phyloP scores from a whole-genome alignment of 225 moss, liverwort and hornwort species.

The Thuidium tamariscinum region DNA sequence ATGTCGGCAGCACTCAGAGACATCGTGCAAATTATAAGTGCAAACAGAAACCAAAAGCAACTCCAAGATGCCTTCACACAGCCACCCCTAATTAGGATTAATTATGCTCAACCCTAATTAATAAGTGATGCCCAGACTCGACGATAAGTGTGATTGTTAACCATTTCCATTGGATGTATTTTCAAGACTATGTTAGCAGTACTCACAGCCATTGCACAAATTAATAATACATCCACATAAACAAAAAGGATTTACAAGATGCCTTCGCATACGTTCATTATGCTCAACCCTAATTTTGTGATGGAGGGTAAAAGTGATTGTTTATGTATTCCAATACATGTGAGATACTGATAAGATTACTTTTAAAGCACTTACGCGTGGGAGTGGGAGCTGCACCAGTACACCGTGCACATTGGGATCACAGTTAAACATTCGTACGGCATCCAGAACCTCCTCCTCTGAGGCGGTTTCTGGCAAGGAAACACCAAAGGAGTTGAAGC shows the following conservation, averaged over 20 bases:
- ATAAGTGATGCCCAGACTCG: background rate
- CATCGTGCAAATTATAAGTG: background rate
- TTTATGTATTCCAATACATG: background rate
- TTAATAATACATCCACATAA: background rate
- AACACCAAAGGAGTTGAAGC: slow-evolving; percentile 51
- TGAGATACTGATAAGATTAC: background rate
- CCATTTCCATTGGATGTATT: background rate
- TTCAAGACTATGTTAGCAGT: background rate
- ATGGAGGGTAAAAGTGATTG: background rate
- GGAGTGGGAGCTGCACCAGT: slow-evolving; percentile 54
- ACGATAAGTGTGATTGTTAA: background rate
- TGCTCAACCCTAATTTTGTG: background rate
- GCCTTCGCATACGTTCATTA: background rate
- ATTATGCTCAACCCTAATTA: background rate
- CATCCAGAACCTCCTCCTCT: slow-evolving; percentile 59
- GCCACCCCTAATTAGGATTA: background rate
- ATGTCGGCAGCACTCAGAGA: background rate
- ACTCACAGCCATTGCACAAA: background rate
- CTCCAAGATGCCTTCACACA: background rate
- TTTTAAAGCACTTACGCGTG: slow-evolving; percentile 15
- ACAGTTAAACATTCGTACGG: slow-evolving; percentile 53
- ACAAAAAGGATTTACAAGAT: background rate
- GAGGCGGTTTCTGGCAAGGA: slow-evolving; percentile 49
- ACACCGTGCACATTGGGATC: slow-evolving; percentile 70
- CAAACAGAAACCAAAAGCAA: background rate